A percentile compares a stretch with the other conserved stretches of the same genome.
phyloP scores from a whole-genome alignment of 345 rosid species.

The Zanthoxylum bungeanum region DNA sequence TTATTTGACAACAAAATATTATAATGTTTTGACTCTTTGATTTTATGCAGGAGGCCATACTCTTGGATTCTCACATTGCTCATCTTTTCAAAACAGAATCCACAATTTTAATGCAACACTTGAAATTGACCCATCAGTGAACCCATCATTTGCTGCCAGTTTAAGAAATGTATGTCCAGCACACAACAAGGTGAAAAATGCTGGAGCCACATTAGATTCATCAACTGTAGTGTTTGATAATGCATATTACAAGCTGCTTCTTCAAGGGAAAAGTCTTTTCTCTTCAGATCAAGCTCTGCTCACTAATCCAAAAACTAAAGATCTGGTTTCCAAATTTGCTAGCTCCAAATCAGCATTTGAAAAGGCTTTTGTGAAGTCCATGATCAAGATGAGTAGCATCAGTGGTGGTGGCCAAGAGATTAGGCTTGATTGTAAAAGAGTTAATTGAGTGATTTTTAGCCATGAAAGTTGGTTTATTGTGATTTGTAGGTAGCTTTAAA shows the following conservation, averaged over 20 bases:
- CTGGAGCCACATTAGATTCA: constrained; percentile 58
- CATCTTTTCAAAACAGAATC: constrained; percentile 78
- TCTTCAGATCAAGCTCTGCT: constrained; percentile 86
- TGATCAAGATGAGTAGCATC: constrained; percentile 86
- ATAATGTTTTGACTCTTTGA: neutral
- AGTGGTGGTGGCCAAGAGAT: constrained; percentile 77
- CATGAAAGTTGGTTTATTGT: neutral
- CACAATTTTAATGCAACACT: constrained; percentile 59
- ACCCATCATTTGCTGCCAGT: constrained; percentile 57
- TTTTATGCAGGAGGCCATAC: constrained; percentile 68
- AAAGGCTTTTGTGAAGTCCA: constrained; percentile 63
- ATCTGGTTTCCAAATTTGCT: constrained; percentile 55
- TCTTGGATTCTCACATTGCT: constrained; percentile 87
- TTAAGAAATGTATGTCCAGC: constrained; percentile 48
- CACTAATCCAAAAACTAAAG: constrained; percentile 36
- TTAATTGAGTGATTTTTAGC: constrained; percentile 18
- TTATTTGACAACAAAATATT: neutral
- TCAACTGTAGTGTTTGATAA: constrained; percentile 51
- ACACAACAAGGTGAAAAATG: constrained; percentile 59
- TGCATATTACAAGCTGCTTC: constrained; percentile 60
- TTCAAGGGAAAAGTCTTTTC: constrained; percentile 66
- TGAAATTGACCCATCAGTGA: constrained; percentile 63
- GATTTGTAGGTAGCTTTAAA: neutral
- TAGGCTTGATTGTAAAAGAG: constrained; percentile 62
- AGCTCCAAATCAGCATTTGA: constrained; percentile 41